Conservation (phyloP, 352 stramenopile species). For the Phytophthora melonis region DNA sequence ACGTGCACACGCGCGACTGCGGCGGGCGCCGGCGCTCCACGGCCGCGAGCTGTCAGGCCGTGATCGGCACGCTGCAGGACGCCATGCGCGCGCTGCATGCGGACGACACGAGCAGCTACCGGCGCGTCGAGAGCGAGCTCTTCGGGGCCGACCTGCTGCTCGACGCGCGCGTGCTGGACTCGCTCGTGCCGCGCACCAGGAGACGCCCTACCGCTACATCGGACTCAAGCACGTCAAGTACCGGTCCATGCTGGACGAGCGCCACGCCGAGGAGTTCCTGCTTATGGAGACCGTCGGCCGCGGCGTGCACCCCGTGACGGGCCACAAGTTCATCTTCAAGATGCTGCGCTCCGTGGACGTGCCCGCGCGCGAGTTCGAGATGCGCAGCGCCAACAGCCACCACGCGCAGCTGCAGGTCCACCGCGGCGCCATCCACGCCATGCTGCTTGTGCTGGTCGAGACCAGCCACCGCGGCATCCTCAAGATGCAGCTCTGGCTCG, state of each 20-base stretch:
- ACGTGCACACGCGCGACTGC: slow-evolving; percentile 54
- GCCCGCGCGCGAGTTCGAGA: slow-evolving; percentile 55
- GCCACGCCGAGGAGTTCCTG: slow-evolving; percentile 69
- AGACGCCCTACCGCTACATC: slow-evolving; percentile 77
- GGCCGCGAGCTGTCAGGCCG: slow-evolving; percentile 58
- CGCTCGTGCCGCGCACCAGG: slow-evolving; percentile 67
- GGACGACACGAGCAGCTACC: slow-evolving; percentile 62
- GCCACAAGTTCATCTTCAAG: slow-evolving; percentile 67
- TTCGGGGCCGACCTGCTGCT: slow-evolving; percentile 65
- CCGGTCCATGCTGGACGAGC: slow-evolving; percentile 62
- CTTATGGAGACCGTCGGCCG: slow-evolving; percentile 66
- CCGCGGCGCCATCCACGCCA: slow-evolving; percentile 67
- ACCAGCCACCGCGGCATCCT: slow-evolving; percentile 63
- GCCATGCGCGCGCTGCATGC: slow-evolving; percentile 64
- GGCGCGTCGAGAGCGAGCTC: slow-evolving; percentile 65
- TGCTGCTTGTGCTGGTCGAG: slow-evolving; percentile 68
- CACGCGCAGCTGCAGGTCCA: slow-evolving; percentile 56
- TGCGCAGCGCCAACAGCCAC: slow-evolving; percentile 52
- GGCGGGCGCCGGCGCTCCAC: slow-evolving; percentile 59
- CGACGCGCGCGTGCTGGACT: slow-evolving; percentile 77
- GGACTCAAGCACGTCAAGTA: slow-evolving; percentile 85
- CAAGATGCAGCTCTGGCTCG: slow-evolving; percentile 80
- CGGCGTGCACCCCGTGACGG: slow-evolving; percentile 51
- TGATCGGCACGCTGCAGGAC: slow-evolving; percentile 67
- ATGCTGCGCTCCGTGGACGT: slow-evolving; percentile 66